Evolutionary conservation across 2,329 filamentous ascomycete species (phyloP), one percentile per base, ranked within the genome.

Genomic region (Trichophyton schoenleinii): DNA sequence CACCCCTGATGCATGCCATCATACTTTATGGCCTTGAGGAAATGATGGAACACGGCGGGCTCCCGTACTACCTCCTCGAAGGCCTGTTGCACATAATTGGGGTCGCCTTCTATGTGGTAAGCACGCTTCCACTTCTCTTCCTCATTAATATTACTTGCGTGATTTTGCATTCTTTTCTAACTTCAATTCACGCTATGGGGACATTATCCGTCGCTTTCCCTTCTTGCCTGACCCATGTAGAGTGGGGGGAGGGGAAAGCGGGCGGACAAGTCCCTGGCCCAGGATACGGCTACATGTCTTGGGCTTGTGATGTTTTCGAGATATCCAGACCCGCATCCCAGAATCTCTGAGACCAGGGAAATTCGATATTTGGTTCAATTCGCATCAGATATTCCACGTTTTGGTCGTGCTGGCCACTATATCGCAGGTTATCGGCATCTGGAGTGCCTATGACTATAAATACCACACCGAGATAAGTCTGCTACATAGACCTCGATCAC

Each of bases 391-490:
- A 5, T 79, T 79, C 60, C 77, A 80, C 60, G 65, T 77, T 9
- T 69, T 78, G 5, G 75, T 79, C 7, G 77, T 78, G 0, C 53
- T 79, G 5, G 75, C 73, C 3, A 72, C 73, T 20, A 63, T 72
- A 38, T 67, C 76, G 7, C 74, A 79, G 66, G 77, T 96, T 63
- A 85, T 85, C 60, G 91, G 88, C 58, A 81, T 97, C 76, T 72
- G 88, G 44, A 87, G 84, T 73, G 91, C 91, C 2, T 96, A 96
- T 74, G 89, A 96, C 74, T 86, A 88, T 70, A 85, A 89, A 69
- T 90, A 95, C 73, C 81, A 79, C 58, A 55, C 60, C 57, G 48
- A 60, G 18, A 44, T 41, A 41, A 20, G 41, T 8, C 41, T 31
- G 15, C 11, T 22, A 34, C 13, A n/a, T 15, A 34, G 13, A 25